These are phyloP conservation scores for Yarrowia sp. DNA, from an alignment of 805 yeast genomes.

Conservation along the genomic window DNA sequence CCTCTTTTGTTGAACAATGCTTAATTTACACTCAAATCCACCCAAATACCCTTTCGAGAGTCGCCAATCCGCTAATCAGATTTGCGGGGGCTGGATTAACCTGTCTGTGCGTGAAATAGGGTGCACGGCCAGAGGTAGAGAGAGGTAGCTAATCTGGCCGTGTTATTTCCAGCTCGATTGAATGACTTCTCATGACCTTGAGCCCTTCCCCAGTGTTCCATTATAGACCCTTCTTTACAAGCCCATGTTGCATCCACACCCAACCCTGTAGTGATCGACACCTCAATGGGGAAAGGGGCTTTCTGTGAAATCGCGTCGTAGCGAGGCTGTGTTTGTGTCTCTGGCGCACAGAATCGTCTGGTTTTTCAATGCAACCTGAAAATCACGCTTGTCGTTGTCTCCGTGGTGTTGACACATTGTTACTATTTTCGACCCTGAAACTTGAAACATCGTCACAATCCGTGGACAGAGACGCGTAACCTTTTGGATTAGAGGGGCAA, in stretches of 20 bases:
- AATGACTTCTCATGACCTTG: too few species aligned
- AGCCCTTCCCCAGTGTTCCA: too few species aligned
- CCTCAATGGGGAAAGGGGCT: slow-evolving; percentile 1
- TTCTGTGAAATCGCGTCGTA: background rate
- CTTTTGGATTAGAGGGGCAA: background rate
- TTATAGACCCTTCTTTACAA: background rate
- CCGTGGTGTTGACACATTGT: too few species aligned
- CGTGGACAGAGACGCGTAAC: background rate
- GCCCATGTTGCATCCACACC: background rate
- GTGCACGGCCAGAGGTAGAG: too few species aligned
- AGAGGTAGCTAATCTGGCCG: too few species aligned
- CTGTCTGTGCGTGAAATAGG: too few species aligned
- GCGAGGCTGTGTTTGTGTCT: background rate
- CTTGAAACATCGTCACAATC: too few species aligned
- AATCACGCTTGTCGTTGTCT: too few species aligned
- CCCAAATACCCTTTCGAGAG: background rate
- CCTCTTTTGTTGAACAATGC: slow-evolving; percentile 1
- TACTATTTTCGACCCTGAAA: too few species aligned
- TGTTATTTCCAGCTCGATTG: too few species aligned
- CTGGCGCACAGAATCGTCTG: background rate
- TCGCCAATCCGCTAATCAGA: background rate
- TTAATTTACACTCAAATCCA: background rate
- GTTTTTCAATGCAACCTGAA: background rate
- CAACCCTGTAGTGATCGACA: slow-evolving; percentile 5
- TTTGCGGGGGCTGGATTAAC: slow-evolving; percentile 1